Evolutionary conservation across 345 rosid genomes (phyloP).

Genomic region (Corchorus olitorius): DNA sequence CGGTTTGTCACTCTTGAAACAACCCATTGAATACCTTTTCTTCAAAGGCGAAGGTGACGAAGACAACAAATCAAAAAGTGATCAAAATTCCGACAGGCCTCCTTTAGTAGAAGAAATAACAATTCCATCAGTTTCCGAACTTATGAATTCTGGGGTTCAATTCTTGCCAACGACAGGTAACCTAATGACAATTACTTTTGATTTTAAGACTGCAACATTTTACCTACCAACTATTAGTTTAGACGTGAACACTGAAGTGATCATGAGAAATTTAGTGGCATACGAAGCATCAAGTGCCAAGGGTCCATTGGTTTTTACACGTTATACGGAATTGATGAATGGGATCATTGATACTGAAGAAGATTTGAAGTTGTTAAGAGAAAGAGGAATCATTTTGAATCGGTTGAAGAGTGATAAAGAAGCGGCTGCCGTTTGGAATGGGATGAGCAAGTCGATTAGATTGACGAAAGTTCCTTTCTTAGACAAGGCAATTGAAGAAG

Average conservation of each 20-base stretch:
- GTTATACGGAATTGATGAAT: constrained; percentile 74
- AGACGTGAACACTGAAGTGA: constrained; percentile 56
- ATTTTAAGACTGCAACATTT: constrained; percentile 36
- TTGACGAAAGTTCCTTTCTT: constrained; percentile 60
- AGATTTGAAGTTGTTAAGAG: constrained; percentile 68
- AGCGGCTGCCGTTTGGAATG: constrained; percentile 75
- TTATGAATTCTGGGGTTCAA: constrained; percentile 42
- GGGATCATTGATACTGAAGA: constrained; percentile 71
- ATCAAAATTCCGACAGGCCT: constrained; percentile 28
- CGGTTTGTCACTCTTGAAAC: constrained; percentile 36
- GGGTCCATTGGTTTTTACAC: constrained; percentile 62
- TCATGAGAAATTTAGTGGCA: constrained; percentile 70
- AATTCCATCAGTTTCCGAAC: constrained; percentile 65
- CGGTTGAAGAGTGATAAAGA: constrained; percentile 69
- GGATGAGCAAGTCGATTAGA: constrained; percentile 67
- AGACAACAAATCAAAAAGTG: constrained; percentile 24
- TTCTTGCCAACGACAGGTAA: constrained; percentile 44
- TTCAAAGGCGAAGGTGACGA: constrained; percentile 7
- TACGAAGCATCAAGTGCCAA: constrained; percentile 60
- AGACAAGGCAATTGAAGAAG: constrained; percentile 72
- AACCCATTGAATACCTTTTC: constrained; percentile 33
- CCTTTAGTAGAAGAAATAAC: constrained; percentile 67
- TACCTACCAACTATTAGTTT: constrained; percentile 57
- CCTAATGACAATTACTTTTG: constrained; percentile 47
- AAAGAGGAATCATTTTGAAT: constrained; percentile 59